Evolutionary conservation across 2,329 filamentous ascomycete species (phyloP).

Genomic region (Fusarium sp.): DNA sequence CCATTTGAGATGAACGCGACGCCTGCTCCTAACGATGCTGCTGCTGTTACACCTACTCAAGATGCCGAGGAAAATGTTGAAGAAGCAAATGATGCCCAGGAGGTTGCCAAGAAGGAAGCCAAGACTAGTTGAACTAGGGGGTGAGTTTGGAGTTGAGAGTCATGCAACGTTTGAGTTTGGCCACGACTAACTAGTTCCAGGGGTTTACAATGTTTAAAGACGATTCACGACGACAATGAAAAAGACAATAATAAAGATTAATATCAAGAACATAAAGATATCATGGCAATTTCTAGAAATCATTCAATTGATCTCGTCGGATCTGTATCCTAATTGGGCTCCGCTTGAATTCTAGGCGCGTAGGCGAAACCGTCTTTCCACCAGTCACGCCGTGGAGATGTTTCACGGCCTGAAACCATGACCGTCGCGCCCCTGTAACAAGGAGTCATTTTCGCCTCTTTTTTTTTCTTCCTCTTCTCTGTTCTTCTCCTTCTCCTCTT

Average conservation of each 20-base stretch:
- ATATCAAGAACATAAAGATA: neutral
- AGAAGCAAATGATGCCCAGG: neutral
- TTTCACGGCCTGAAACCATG: conserved; percentile 44
- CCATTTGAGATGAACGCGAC: neutral
- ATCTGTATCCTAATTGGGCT: neutral
- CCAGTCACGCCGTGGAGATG: conserved; percentile 31
- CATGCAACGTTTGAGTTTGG: neutral
- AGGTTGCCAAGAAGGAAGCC: neutral
- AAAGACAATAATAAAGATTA: neutral
- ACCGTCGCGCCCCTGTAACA: conserved; percentile 41
- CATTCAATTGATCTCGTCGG: neutral
- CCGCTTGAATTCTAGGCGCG: neutral
- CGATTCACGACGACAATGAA: neutral
- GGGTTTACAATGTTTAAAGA: neutral
- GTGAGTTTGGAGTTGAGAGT: neutral
- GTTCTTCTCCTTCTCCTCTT: neutral
- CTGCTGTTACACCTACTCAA: neutral
- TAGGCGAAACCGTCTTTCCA: conserved; percentile 10
- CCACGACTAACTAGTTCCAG: neutral
- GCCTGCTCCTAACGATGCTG: neutral
- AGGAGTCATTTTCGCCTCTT: conserved; percentile 28
- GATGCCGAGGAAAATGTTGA: neutral
- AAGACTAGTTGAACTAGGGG: neutral
- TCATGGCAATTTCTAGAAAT: neutral
- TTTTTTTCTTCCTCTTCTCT: neutral